Conservation (phyloP, 1,284 basidiomycete species). For the Moesziomyces globuligerus region DNA sequence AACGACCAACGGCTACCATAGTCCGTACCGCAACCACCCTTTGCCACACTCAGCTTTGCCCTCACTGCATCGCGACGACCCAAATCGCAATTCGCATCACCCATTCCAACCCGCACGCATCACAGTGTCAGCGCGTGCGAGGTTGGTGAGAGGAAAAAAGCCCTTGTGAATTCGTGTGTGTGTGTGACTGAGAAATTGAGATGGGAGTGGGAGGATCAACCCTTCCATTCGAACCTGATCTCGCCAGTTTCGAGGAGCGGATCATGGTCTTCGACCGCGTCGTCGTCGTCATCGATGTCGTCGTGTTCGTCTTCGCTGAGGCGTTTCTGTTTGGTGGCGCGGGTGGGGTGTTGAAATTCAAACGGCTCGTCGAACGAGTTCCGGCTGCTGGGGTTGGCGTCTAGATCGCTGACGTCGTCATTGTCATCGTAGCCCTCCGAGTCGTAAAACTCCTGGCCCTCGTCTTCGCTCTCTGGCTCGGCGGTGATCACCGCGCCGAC, state of each 20-base stretch:
- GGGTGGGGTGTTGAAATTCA: not conserved
- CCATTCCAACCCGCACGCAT: too few relatives aligned
- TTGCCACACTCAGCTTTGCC: too few relatives aligned
- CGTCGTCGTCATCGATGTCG: conserved; percentile 9
- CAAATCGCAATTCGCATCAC: too few relatives aligned
- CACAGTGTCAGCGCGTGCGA: too few relatives aligned
- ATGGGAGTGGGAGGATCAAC: too few relatives aligned
- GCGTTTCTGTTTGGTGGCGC: conserved; percentile 15
- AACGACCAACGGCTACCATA: too few relatives aligned
- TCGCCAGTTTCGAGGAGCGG: conserved; percentile 61
- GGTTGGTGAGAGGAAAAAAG: too few relatives aligned
- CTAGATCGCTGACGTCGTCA: conserved; percentile 25
- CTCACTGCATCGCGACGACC: too few relatives aligned
- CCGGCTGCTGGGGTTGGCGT: too few relatives aligned
- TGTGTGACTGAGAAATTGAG: too few relatives aligned
- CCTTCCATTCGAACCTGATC: conserved; percentile 64
- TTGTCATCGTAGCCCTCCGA: conserved; percentile 25
- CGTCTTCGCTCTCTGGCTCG: conserved; percentile 43
- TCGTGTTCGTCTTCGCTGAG: conserved; percentile 28
- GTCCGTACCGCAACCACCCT: too few relatives aligned
- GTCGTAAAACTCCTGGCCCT: conserved; percentile 49
- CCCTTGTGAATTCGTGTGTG: too few relatives aligned
- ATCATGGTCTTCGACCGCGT: conserved; percentile 58
- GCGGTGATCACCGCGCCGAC: conserved; percentile 51
- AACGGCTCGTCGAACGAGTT: not conserved